phyloP scores from a whole-genome alignment of 1,139 yeast genomes.

The Magnusiomyces ingens region DNA sequence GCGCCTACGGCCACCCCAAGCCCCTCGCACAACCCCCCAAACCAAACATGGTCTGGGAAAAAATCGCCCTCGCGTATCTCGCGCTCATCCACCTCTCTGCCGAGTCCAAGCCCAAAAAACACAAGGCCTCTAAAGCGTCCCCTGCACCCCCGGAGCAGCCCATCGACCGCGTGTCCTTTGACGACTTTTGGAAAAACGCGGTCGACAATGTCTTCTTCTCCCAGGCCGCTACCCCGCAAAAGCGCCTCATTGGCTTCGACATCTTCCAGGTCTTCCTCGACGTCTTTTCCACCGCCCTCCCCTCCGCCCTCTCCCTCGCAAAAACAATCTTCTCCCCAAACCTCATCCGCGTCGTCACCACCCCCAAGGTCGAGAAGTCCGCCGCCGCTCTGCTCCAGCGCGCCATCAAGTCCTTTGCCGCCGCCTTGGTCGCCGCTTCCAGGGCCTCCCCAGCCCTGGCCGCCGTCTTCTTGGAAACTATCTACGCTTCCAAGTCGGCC shows the following conservation, averaged over 20 bases:
- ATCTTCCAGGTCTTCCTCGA: conserved; percentile 47
- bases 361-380: neutral
- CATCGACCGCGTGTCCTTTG: conserved; percentile 30
- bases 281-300: conserved; percentile 24
- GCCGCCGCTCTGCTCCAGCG: conserved; percentile 31
- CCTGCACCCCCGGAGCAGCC: conserved; percentile 14
- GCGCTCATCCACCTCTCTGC: neutral
- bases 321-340: conserved; percentile 44
- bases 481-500: conserved; percentile 50
- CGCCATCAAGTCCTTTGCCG: conserved; percentile 33
- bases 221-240: conserved; percentile 70
- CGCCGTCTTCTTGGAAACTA: conserved; percentile 42
- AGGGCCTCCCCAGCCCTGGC: conserved; percentile 40
- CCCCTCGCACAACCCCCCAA: neutral
- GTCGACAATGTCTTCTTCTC: conserved; percentile 78
- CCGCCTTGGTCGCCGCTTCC: conserved; percentile 38
- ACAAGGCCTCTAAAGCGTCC: conserved; percentile 20
- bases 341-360: neutral
- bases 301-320: conserved; percentile 27
- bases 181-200: conserved; percentile 73
- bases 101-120: conserved; percentile 22
- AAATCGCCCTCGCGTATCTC: neutral
- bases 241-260: conserved; percentile 84
- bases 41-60: conserved; percentile 1
- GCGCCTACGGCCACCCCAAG: conserved; percentile 3